Base-by-base conservation (phyloP, 2,329 filamentous ascomycete species). In the Purpureocillium takamizusanense region DNA sequence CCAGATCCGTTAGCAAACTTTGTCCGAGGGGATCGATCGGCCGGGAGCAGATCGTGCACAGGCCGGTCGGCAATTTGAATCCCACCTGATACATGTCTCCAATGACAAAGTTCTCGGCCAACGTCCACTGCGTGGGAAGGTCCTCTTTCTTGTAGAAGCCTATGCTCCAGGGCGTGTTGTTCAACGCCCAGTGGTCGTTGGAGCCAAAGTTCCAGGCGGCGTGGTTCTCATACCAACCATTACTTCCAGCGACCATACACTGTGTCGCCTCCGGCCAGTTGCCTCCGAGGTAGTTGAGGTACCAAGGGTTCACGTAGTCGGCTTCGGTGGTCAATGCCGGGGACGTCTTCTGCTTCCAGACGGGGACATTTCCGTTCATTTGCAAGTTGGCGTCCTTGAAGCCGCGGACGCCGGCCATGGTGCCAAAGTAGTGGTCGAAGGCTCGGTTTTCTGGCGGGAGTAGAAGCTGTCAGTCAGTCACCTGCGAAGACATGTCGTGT, bases 311-410 rank as follows among this genome's bases (percentile, higher is more conserved):
- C 11, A 76, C 56, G 13, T 59, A 60, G 5, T 63, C 55, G 2
- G 67, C 55, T 3, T 55, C 50, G 4, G 53, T 64, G 4, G 62
- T 25, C 21, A 25, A 25, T 10, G 21, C 21, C 21, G 21, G 44
- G 30, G 61, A 54, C 12, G 68, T 61, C n/a, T 55, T 60, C 58
- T 73, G 70, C 40, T 70, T 59, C 59, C 62, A 72, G 15, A 70
- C 63, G 2, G 65, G 55, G 17, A 56, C 51, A 3, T 65, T 61
- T 42, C 64, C 55, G 37, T 73, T 72, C 37, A 68, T 51, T 44
- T 74, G 69, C 1, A 71, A 59, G 40, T 77, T 77, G 6, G 72
- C 72, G 44, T 76, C 72, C 17, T 65, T 66, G 51, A 76, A 75
- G 5, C 71, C 71, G 28, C 72, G 64, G 29, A 74, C 66, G 15